Percentiles rank a stretch among this genome's conserved stretches.
These are phyloP conservation scores for Colletotrichum sojae DNA, from an alignment of 2,329 filamentous ascomycete genomes.

Conservation along the genomic window DNA sequence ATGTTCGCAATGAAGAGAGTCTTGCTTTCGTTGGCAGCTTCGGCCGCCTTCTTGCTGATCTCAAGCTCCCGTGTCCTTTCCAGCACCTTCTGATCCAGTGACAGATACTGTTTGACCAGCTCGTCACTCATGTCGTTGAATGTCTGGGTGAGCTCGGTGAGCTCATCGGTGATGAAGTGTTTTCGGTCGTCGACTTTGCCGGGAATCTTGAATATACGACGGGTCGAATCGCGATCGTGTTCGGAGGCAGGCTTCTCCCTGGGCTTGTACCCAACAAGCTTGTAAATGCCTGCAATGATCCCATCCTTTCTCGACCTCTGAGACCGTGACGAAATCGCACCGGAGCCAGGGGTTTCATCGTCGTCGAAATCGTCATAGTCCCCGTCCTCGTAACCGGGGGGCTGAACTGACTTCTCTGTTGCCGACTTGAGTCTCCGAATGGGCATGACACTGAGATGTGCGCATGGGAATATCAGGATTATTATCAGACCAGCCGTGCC, in stretches of 20 bases:
- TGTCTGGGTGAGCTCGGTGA: conserved; percentile 84
- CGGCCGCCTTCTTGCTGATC: conserved; percentile 90
- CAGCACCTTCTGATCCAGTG: conserved; percentile 86
- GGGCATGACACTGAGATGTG: conserved; percentile 85
- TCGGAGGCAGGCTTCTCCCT: conserved; percentile 45
- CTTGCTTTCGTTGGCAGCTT: conserved; percentile 97
- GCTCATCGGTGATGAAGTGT: conserved; percentile 85
- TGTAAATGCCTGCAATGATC: conserved; percentile 35
- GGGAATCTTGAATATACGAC: conserved; percentile 84
- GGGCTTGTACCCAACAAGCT: conserved; percentile 43
- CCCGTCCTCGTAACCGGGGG: conserved; percentile 70
- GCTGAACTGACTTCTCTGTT: conserved; percentile 80
- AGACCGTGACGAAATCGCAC: conserved; percentile 52
- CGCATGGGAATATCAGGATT: conserved; percentile 81
- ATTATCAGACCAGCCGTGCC: conserved; percentile 82
- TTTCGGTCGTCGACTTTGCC: conserved; percentile 83
- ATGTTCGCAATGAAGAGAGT: conserved; percentile 98
- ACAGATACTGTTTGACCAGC: conserved; percentile 86
- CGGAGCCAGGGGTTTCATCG: conserved; percentile 58
- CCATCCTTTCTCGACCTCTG: conserved; percentile 59
- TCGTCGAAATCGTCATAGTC: conserved; percentile 61
- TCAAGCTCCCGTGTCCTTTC: conserved; percentile 88
- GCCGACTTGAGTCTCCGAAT: conserved; percentile 83
- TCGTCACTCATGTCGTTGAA: conserved; percentile 98
- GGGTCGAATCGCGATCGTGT: conserved; percentile 56